Conservation (phyloP, 2,329 filamentous ascomycete species). For the Remersonia thermophila region DNA sequence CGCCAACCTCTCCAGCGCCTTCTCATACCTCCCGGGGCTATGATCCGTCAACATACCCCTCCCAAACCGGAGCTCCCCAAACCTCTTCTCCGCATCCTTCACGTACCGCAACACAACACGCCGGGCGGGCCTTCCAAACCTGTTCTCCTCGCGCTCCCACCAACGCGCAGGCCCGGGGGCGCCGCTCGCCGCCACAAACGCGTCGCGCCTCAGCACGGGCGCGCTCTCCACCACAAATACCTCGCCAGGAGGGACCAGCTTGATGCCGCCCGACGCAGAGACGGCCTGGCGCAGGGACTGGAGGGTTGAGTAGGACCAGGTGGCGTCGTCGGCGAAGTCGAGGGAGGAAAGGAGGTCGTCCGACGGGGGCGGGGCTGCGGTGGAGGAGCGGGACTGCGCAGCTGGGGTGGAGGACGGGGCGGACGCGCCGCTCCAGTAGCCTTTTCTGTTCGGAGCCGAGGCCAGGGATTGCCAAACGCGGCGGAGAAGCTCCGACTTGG, state of each 20-base stretch:
- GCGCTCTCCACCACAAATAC: constrained; percentile 62
- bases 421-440: too few relatives aligned
- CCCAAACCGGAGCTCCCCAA: constrained; percentile 59
- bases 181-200: constrained; percentile 33
- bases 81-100: constrained; percentile 55
- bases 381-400: too few relatives aligned
- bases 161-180: too few relatives aligned
- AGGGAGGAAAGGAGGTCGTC: too few relatives aligned
- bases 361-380: too few relatives aligned
- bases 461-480: too few relatives aligned
- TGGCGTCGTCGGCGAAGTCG: constrained; percentile 34
- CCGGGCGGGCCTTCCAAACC: constrained; percentile 43
- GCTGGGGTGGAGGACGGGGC: too few relatives aligned
- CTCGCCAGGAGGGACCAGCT: constrained; percentile 63
- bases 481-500: constrained; percentile 46
- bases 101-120: constrained; percentile 60
- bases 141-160: constrained; percentile 1
- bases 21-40: constrained; percentile 62
- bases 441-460: too few relatives aligned
- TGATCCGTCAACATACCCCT: constrained; percentile 66
- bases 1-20: constrained; percentile 49
- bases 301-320: constrained; percentile 58
- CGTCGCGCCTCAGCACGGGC: constrained; percentile 53
- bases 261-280: constrained; percentile 20
- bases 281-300: constrained; percentile 55